Conservation (phyloP, 192 early-diverging fungal species). For the Rhizoclosmatium globosum region DNA sequence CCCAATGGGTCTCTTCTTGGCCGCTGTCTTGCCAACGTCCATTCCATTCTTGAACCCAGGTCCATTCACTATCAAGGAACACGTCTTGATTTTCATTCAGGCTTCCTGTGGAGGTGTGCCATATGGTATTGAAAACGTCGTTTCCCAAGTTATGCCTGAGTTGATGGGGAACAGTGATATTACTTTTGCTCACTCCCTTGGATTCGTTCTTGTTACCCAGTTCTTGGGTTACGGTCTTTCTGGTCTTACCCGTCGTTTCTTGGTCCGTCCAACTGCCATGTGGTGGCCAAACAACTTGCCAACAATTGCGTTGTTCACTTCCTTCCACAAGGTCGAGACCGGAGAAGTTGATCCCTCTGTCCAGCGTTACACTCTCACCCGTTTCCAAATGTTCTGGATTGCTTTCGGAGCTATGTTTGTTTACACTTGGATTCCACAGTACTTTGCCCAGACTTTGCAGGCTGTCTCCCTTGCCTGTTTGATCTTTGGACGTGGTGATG, state of each 20-base stretch:
- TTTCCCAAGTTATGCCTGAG: conserved; percentile 26
- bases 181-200: not conserved
- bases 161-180: conserved; percentile 34
- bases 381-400: conserved; percentile 3
- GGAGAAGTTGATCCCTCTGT: no score
- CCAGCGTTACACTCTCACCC: no score
- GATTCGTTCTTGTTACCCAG: conserved; percentile 50
- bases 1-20: conserved; percentile 59
- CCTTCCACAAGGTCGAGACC: not conserved
- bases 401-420: conserved; percentile 24
- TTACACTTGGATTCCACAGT: conserved; percentile 29
- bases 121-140: conserved; percentile 61
- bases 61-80: conserved; percentile 89
- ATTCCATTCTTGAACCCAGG: conserved; percentile 73
- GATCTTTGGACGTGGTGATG: conserved; percentile 4
- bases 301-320: not conserved
- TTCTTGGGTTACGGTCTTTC: conserved; percentile 72
- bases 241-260: conserved; percentile 74
- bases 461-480: conserved; percentile 26
- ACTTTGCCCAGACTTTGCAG: conserved; percentile 4
- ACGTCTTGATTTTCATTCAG: conserved; percentile 73
- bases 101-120: conserved; percentile 19
- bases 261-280: conserved; percentile 87
- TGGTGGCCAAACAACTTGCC: conserved; percentile 26
- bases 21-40: conserved; percentile 37